Conservation (phyloP, 495 filamentous ascomycete species). For the Talaromyces proteolyticus region DNA sequence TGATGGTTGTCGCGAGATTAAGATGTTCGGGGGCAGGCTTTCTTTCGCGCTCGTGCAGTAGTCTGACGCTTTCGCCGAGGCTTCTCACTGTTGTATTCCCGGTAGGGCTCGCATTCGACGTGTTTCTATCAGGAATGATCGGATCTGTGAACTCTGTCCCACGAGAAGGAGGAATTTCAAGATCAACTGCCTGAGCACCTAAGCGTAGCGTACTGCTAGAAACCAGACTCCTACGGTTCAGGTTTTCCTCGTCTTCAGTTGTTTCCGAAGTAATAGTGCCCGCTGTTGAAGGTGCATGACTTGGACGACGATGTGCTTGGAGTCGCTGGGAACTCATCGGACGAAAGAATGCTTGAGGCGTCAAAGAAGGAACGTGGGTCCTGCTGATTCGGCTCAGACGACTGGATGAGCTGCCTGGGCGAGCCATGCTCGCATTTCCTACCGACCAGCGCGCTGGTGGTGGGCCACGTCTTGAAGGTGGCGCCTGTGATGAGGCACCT, state of each 20-base stretch:
- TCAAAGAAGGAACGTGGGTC: constrained; percentile 84
- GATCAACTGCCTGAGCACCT: constrained; percentile 39
- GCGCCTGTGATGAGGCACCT: constrained; percentile 30
- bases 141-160: constrained; percentile 74
- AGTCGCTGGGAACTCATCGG: constrained; percentile 96
- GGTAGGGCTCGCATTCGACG: constrained; percentile 69
- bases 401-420: constrained; percentile 62
- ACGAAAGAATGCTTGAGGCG: constrained; percentile 86
- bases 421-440: constrained; percentile 29
- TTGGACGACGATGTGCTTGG: constrained; percentile 70
- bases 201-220: constrained; percentile 37
- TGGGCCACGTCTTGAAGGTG: constrained; percentile 44
- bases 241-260: constrained; percentile 34
- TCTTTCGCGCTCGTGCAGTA: constrained; percentile 54
- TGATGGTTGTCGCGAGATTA: constrained; percentile 52
- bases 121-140: constrained; percentile 56
- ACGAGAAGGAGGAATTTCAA: constrained; percentile 60
- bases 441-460: constrained; percentile 28
- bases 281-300: constrained; percentile 44
- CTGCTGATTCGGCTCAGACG: constrained; percentile 69
- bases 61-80: constrained; percentile 66
- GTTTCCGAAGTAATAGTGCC: constrained; percentile 35
- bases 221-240: constrained; percentile 45
- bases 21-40: constrained; percentile 49
- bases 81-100: constrained; percentile 60